Evolutionary conservation across 2,329 filamentous ascomycete genomes (phyloP).

Genomic region (Herpotrichia juniperi): DNA sequence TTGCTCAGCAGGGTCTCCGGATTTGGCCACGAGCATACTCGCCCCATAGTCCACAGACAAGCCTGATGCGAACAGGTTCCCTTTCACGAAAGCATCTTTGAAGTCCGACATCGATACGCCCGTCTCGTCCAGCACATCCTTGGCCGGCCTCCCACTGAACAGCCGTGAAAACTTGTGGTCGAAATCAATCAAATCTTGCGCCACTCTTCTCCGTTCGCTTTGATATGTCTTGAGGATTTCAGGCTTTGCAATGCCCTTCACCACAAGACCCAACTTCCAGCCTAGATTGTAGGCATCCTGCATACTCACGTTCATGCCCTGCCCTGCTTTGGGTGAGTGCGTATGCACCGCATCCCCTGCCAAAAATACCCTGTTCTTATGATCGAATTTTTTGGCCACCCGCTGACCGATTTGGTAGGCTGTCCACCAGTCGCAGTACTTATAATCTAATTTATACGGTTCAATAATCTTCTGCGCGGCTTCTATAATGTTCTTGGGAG

Average conservation of each 20-base stretch:
- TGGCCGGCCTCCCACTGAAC: slow-evolving; percentile 58
- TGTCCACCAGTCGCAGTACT: slow-evolving; percentile 71
- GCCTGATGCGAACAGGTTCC: slow-evolving; percentile 65
- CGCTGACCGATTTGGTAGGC: slow-evolving; percentile 73
- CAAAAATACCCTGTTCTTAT: slow-evolving; percentile 67
- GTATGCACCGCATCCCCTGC: slow-evolving; percentile 70
- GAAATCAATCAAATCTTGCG: slow-evolving; percentile 67
- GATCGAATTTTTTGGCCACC: slow-evolving; percentile 63
- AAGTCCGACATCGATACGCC: slow-evolving; percentile 69
- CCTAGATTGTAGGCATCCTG: slow-evolving; percentile 67
- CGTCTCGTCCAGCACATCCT: slow-evolving; percentile 64
- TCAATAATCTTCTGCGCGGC: slow-evolving; percentile 68
- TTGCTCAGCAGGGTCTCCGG: slow-evolving; percentile 50
- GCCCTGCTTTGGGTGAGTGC: slow-evolving; percentile 67
- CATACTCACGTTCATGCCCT: slow-evolving; percentile 77
- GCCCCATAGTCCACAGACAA: slow-evolving; percentile 64
- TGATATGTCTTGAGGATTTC: slow-evolving; percentile 59
- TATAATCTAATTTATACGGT: slow-evolving; percentile 70
- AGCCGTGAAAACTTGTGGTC: slow-evolving; percentile 56
- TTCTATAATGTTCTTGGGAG: slow-evolving; percentile 65
- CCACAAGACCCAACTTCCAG: slow-evolving; percentile 61
- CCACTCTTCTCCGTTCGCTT: slow-evolving; percentile 63
- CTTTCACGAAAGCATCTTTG: slow-evolving; percentile 65
- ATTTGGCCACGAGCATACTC: slow-evolving; percentile 62
- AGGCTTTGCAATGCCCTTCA: slow-evolving; percentile 50